phyloP scores from a whole-genome alignment of 2,329 filamentous ascomycete species.

The Diaporthe ampelina region DNA sequence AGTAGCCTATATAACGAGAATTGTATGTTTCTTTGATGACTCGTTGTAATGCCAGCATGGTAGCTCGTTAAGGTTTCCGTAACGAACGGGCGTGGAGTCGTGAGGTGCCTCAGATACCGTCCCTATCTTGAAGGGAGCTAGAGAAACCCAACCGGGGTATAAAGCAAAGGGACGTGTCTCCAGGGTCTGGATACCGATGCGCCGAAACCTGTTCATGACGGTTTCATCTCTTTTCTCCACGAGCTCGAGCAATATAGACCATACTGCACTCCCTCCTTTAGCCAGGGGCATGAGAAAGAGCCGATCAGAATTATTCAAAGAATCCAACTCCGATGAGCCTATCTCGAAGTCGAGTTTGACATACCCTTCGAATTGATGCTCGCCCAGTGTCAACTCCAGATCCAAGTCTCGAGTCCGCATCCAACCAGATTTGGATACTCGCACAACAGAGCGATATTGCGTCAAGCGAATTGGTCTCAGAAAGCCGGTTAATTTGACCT shows the following conservation, averaged over 20 bases:
- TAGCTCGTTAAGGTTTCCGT: neutral
- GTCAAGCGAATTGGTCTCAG: neutral
- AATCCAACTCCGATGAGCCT: neutral
- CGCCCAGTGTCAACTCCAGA: too few species aligned
- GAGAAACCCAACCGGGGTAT: neutral
- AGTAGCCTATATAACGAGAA: neutral
- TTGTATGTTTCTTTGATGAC: neutral
- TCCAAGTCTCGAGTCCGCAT: too few species aligned
- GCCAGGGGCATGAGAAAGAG: neutral
- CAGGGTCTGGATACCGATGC: neutral
- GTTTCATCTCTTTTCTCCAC: neutral
- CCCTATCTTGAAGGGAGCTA: too few species aligned
- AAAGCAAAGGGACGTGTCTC: too few species aligned
- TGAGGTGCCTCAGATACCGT: neutral
- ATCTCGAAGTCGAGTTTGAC: neutral
- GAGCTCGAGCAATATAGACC: constrained; percentile 2
- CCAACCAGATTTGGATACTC: too few species aligned
- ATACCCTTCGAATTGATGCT: neutral
- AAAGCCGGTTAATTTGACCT: neutral
- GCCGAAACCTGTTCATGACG: constrained; percentile 11
- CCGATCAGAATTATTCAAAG: neutral
- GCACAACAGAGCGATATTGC: neutral
- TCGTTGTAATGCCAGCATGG: constrained; percentile 7
- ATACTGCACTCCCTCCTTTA: neutral
- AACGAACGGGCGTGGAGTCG: neutral